Evolutionary conservation across 306 rosid genomes (phyloP).

Genomic region (Trifolium fragiferum): DNA sequence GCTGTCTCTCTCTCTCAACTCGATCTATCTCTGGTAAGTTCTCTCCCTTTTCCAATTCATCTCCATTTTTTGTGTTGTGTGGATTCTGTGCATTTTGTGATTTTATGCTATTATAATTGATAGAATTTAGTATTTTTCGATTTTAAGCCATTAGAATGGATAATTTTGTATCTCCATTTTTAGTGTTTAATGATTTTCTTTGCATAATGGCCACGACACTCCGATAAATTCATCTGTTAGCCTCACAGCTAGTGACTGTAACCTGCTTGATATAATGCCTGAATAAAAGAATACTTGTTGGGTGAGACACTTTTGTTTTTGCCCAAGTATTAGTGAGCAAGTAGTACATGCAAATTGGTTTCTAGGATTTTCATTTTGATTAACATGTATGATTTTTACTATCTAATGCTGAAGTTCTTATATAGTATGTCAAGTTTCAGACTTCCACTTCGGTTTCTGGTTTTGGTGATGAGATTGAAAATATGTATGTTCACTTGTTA

Average conservation of each 20-base stretch:
- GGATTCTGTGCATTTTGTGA: no score
- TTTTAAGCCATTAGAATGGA: no score
- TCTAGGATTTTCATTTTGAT: neutral
- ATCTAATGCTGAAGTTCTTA: neutral
- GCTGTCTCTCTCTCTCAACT: no score
- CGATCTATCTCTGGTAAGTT: no score
- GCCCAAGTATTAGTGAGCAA: neutral
- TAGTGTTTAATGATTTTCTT: no score
- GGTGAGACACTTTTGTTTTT: neutral
- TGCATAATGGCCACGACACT: no score
- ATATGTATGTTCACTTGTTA: neutral
- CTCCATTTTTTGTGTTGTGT: no score
- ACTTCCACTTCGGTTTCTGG: conserved; percentile 2
- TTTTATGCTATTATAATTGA: no score
- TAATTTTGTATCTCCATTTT: no score
- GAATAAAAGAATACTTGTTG: neutral
- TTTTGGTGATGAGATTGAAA: neutral
- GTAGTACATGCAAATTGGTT: neutral
- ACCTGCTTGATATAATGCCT: conserved; percentile 33
- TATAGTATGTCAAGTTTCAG: conserved; percentile 2
- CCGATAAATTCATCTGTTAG: neutral
- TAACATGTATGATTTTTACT: no score
- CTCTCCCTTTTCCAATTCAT: no score
- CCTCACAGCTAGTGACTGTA: neutral
- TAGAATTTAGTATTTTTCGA: no score